Evolutionary conservation across 768 basidiomycete genomes (phyloP), one percentile per base, ranked within the genome.

Genomic region (Russula dissimulans): DNA sequence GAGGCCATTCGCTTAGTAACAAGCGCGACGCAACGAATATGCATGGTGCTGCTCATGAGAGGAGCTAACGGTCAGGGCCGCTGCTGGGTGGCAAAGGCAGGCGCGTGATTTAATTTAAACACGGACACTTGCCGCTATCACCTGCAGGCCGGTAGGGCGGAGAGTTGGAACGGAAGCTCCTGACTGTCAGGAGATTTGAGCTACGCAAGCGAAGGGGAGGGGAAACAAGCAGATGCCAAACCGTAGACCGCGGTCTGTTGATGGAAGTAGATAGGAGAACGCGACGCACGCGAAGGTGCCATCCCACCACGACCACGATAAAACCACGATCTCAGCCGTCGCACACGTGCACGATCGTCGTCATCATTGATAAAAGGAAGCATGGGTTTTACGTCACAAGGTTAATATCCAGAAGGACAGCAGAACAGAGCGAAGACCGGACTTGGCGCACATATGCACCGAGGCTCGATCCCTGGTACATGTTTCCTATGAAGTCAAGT

Each of bases 401-500:
- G 41, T 62, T 62, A 62, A 62, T 62, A 57, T 57, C 44, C 15
- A 45, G 43, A 32, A 31, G 49, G n/a, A 18, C 18, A 29, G 56
- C 51, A 42, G 61, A 62, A 50, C 31, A 53, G 56, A 57, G 51
- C 56, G 50, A 61, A 56, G 60, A 42, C 54, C 60, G 61, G 61
- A 62, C 56, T 62, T 62, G 61, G 61, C 61, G 61, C 61, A 62
- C 56, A 31, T 62, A 50, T 57, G 41, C 61, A 62, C 61, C 61
- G 61, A 62, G 46, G 56, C 41, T 62, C 56, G 61, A 62, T 62
- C 56, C 56, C 56, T 61, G 49, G 60, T 52, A 57, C 60, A 57
- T 44, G 60, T 61, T 51, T n/a, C 54, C 49, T 46, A 52, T 51
- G 43, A 56, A 56, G 60, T 46, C 50, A 36, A 45, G 50, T 54